Evolutionary conservation across 2,329 filamentous ascomycete species (phyloP).

Genomic region (Coniochaeta sp.): DNA sequence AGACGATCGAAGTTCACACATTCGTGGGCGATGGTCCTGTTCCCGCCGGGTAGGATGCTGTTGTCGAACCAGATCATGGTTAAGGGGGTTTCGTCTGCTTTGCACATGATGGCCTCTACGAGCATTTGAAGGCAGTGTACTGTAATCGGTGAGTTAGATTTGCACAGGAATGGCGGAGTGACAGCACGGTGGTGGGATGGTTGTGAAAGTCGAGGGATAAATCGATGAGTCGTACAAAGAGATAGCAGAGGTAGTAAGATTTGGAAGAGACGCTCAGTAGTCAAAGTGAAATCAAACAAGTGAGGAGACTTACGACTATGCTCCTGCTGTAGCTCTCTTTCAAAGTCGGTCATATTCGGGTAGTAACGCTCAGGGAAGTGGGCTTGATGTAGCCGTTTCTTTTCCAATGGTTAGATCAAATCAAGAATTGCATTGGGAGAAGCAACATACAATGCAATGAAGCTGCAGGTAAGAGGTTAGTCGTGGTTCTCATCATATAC

Average conservation of each 20-base stretch:
- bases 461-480: not conserved
- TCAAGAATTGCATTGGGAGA: constrained; percentile 8
- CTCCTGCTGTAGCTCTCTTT: constrained; percentile 13
- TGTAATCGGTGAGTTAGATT: not conserved
- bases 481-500: not conserved
- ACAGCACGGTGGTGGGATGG: not conserved
- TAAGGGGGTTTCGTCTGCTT: constrained; percentile 15
- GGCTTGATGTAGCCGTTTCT: constrained; percentile 17
- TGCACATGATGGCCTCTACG: constrained; percentile 14
- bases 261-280: not conserved
- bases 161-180: not conserved
- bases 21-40: constrained; percentile 8
- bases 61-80: constrained; percentile 16
- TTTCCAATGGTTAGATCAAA: not conserved
- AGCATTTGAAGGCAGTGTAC: constrained; percentile 16
- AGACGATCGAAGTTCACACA: constrained; percentile 14
- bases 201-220: not conserved
- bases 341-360: constrained; percentile 15
- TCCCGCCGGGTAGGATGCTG: constrained; percentile 14
- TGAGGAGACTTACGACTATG: constrained; percentile 11
- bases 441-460: constrained; percentile 11
- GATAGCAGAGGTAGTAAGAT: not conserved
- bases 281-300: not conserved
- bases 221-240: not conserved
- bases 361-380: constrained; percentile 15